Percentiles rank a stretch among this genome's conserved stretches.
phyloP scores from a whole-genome alignment of 345 rosid species.

The Moricandia arvensis region DNA sequence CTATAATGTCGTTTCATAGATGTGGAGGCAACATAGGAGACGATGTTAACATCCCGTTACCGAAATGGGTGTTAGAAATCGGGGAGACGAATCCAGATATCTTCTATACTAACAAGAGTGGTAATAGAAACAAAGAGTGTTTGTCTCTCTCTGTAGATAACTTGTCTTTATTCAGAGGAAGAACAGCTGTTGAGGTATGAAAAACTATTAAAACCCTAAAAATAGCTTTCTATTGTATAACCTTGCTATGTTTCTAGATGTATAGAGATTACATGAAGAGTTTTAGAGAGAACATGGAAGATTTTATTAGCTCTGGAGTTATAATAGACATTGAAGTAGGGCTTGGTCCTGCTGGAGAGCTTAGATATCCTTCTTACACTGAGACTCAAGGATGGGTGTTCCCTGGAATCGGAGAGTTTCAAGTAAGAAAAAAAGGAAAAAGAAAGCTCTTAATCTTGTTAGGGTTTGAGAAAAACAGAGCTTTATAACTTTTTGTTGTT shows the following conservation, averaged over 20 bases:
- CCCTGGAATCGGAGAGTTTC: constrained; percentile 92
- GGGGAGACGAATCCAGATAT: constrained; percentile 70
- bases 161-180: constrained; percentile 57
- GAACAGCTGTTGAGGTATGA: constrained; percentile 68
- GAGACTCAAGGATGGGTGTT: constrained; percentile 77
- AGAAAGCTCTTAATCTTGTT: not conserved
- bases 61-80: constrained; percentile 67
- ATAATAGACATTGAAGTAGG: constrained; percentile 88
- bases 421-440: constrained; percentile 38
- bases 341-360: constrained; percentile 93
- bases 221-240: not conserved
- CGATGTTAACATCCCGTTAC: constrained; percentile 67
- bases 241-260: constrained; percentile 44
- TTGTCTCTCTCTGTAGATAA: constrained; percentile 73
- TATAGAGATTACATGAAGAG: constrained; percentile 85
- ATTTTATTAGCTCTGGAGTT: constrained; percentile 61
- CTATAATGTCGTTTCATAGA: constrained; percentile 83
- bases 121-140: constrained; percentile 65
- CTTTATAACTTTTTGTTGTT: not conserved
- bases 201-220: not conserved
- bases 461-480: not conserved
- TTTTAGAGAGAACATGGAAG: constrained; percentile 71
- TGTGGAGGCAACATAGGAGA: constrained; percentile 94
- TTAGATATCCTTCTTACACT: constrained; percentile 82
- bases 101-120: constrained; percentile 61